Conservation (phyloP, 2,329 filamentous ascomycete genomes). For the Harringtonia lauricola region DNA sequence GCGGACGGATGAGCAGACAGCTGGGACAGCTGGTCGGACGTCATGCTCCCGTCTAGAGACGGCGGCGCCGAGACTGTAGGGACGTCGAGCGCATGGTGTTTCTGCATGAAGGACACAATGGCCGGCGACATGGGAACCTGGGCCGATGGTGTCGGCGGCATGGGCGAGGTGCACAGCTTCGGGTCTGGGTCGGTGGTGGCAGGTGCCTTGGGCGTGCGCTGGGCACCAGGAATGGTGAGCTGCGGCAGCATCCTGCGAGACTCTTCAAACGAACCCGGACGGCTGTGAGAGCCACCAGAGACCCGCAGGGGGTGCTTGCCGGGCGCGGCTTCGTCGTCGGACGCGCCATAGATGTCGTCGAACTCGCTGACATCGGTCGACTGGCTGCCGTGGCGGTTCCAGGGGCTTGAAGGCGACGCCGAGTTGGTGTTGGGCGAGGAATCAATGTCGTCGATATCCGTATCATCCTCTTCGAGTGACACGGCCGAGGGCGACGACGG, state of each 20-base stretch:
- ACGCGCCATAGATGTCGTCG: slow-evolving; percentile 79
- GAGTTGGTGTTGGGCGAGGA: slow-evolving; percentile 19
- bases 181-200: slow-evolving; percentile 28
- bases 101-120: slow-evolving; percentile 58
- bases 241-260: slow-evolving; percentile 29
- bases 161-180: slow-evolving; percentile 44
- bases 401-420: slow-evolving; percentile 27
- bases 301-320: slow-evolving; percentile 31
- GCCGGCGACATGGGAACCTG: slow-evolving; percentile 67
- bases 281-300: slow-evolving; percentile 23
- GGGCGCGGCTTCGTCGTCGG: slow-evolving; percentile 54
- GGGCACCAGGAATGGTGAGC: no score
- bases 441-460: slow-evolving; percentile 14
- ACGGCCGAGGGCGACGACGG: slow-evolving; percentile 48
- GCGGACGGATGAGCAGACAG: slow-evolving; percentile 53
- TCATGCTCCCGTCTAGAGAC: slow-evolving; percentile 79
- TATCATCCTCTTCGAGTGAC: slow-evolving; percentile 32
- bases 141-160: slow-evolving; percentile 52
- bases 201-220: no score
- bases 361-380: slow-evolving; percentile 61
- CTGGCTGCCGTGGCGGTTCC: slow-evolving; percentile 45
- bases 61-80: slow-evolving; percentile 72
- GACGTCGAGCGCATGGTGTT: slow-evolving; percentile 50
- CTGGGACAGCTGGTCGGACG: slow-evolving; percentile 71
- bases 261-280: slow-evolving; percentile 17